Evolutionary conservation across 495 filamentous ascomycete species (phyloP).

Genomic region (Neurospora sp.): DNA sequence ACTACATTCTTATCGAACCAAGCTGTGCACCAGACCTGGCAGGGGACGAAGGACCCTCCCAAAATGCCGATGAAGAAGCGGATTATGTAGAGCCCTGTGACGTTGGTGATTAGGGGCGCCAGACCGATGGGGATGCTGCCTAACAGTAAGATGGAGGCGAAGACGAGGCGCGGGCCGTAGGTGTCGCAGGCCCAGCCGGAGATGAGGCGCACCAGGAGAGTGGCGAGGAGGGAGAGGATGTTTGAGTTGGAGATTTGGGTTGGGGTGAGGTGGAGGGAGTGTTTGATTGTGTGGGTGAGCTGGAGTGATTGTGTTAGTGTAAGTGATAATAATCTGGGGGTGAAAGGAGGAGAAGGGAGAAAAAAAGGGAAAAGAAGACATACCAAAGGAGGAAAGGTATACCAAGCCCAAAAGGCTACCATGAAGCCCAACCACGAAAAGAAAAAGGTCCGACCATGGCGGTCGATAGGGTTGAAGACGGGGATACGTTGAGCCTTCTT

Average conservation of each 20-base stretch:
- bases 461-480: conserved; percentile 65
- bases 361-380: conserved; percentile 10
- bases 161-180: conserved; percentile 73
- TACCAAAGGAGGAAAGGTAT: conserved; percentile 75
- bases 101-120: conserved; percentile 63
- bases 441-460: conserved; percentile 85
- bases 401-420: conserved; percentile 92
- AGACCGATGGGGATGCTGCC: conserved; percentile 78
- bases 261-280: conserved; percentile 63
- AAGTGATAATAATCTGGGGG: not conserved
- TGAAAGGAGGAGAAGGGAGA: not conserved
- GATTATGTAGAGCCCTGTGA: conserved; percentile 60
- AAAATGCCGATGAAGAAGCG: conserved; percentile 93
- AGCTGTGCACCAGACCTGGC: conserved; percentile 91
- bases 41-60: conserved; percentile 84
- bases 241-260: conserved; percentile 83
- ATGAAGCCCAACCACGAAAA: conserved; percentile 95
- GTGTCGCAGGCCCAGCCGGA: conserved; percentile 79
- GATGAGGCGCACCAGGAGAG: conserved; percentile 70
- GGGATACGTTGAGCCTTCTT: conserved; percentile 75
- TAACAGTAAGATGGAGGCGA: conserved; percentile 61
- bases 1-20: conserved; percentile 96
- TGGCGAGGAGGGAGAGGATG: conserved; percentile 76
- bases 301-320: conserved; percentile 20
- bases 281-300: conserved; percentile 66